Base-by-base conservation (phyloP, 345 rosid species). In the Salix suchowensis region DNA sequence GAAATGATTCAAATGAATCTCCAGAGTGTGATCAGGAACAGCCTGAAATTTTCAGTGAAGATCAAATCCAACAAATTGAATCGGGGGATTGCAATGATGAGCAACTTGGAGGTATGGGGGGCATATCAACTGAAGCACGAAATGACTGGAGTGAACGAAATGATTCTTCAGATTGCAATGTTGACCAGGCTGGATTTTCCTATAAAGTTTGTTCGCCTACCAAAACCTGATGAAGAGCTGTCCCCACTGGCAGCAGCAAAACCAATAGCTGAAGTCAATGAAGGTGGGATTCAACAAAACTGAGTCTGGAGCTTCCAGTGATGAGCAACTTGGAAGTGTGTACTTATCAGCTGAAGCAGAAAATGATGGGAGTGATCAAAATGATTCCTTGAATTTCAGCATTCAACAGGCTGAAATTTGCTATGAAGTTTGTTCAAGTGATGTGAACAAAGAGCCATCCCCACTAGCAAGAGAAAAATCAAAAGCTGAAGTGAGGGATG, bases 401-500 rank as follows among this genome's bases (percentile, higher is more conserved):
- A 58, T 19, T 54, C 67, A 72, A 23, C 75, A 34, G 67, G 50
- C 10, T 40, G 46, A 1, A 61, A 42, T 1, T 62, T 6, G 19
- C 44, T 14, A 36, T n/a, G 34, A 58, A 24, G 75, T 55, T 58
- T n/a, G 30, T 60, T 58, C 60, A 78, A 74, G 69, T 34, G 36
- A 34, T 34, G 5, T 34, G 36, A 79, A 76, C 58, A 84, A 77
- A 75, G 79, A 71, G 74, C 42, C 65, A 50, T 65, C 82, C 76
- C 72, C 55, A 73, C 60, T 19, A 24, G 76, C 46, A 19, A 81
- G 64, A 65, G 71, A 50, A 14, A 65, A 71, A 74, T 74, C 73
- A 48, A 71, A 78, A 68, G 75, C 44, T 18, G 81, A 72, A 76
- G 70, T 40, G 50, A 55, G 70, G 75, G 82, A 66, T 65, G 80